Evolutionary conservation across 2,329 filamentous ascomycete species (phyloP).

Genomic region (Fusarium pseudograminearum): DNA sequence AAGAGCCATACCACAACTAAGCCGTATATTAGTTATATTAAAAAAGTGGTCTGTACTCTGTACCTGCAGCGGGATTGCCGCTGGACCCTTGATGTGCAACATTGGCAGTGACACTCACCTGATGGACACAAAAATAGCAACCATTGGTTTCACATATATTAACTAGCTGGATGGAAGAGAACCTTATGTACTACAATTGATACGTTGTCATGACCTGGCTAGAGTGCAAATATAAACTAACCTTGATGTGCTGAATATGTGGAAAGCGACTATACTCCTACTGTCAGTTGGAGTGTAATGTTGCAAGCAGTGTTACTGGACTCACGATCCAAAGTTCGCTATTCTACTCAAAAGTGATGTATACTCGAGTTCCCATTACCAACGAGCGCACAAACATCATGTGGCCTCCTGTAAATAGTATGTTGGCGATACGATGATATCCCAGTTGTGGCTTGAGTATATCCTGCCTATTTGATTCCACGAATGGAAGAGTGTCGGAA

Average conservation of each 20-base stretch:
- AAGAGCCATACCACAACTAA: not conserved
- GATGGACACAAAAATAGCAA: not conserved
- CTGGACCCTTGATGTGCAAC: not conserved
- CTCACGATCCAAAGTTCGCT: not conserved
- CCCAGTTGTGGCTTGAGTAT: not conserved
- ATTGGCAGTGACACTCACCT: not conserved
- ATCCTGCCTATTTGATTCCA: not conserved
- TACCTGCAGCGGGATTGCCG: not conserved
- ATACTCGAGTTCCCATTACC: not conserved
- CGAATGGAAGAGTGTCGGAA: not conserved
- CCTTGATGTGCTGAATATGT: not conserved
- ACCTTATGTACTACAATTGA: not conserved
- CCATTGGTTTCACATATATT: not conserved
- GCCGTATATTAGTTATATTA: not conserved
- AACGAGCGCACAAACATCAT: not conserved
- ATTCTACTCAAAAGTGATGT: not conserved
- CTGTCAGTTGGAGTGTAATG: not conserved
- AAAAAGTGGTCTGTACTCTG: not conserved
- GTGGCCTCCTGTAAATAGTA: not conserved
- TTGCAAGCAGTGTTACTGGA: not conserved
- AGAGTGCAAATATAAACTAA: not conserved
- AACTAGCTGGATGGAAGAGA: not conserved
- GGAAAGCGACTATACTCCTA: not conserved
- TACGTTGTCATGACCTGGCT: not conserved
- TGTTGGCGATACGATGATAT: not conserved